Evolutionary conservation across 345 rosid genomes (phyloP).

Genomic region (Acer saccharum): DNA sequence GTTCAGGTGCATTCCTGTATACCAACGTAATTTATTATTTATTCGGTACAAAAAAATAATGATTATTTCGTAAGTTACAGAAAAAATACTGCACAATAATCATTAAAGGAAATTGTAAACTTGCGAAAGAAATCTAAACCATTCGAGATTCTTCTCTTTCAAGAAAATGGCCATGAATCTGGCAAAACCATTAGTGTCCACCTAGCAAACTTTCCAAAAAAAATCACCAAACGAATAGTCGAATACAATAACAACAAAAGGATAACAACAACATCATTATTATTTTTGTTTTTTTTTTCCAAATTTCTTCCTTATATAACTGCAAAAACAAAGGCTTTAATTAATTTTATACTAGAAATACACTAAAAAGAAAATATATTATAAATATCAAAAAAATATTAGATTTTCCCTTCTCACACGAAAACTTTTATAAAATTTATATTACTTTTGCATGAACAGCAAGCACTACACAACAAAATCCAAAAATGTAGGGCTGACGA

Average conservation of each 20-base stretch:
- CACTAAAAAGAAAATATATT: not conserved
- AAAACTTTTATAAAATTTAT: slow-evolving; percentile 9
- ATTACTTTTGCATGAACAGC: too few relatives aligned
- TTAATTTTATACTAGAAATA: not conserved
- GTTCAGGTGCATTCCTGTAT: too few relatives aligned
- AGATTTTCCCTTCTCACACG: slow-evolving; percentile 14
- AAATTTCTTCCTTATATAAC: slow-evolving; percentile 18
- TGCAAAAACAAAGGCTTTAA: slow-evolving; percentile 12
- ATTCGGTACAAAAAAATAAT: too few relatives aligned
- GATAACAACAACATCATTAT: slow-evolving; percentile 7
- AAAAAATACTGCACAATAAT: not conserved
- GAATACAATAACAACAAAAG: slow-evolving; percentile 12
- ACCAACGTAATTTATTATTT: too few relatives aligned
- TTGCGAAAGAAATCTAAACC: not conserved
- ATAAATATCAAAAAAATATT: not conserved
- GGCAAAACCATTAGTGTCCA: slow-evolving; percentile 16
- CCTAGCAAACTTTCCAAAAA: slow-evolving; percentile 20
- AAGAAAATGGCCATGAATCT: slow-evolving; percentile 23
- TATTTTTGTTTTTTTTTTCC: slow-evolving; percentile 24
- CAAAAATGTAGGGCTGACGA: too few relatives aligned
- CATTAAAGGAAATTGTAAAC: not conserved
- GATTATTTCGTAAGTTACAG: too few relatives aligned
- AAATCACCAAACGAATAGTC: not conserved
- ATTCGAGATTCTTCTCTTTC: slow-evolving; percentile 3
- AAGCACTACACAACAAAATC: too few relatives aligned